Percentiles rank a stretch among this genome's conserved stretches.
These are phyloP conservation scores for Fusarium subglutinans DNA, from an alignment of 2,329 filamentous ascomycete genomes.

Conservation along the genomic window DNA sequence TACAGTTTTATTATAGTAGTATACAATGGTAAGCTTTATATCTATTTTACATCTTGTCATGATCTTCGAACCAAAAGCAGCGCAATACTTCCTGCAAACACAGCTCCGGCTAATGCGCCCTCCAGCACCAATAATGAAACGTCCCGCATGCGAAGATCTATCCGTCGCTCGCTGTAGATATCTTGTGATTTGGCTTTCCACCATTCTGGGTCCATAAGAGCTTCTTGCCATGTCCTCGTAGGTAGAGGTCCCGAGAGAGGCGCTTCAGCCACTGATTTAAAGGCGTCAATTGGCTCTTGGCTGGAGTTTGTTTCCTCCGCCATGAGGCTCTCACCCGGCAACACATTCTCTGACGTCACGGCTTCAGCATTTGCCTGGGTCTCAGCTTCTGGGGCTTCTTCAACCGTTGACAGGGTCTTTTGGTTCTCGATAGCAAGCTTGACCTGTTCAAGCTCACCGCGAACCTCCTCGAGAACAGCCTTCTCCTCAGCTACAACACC, in stretches of 20 bases:
- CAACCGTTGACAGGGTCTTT: constrained; percentile 28
- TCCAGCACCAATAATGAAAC: constrained; percentile 75
- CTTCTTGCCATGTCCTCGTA: constrained; percentile 53
- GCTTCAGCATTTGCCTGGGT: background rate
- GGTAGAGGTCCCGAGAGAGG: background rate
- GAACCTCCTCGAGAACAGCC: constrained; percentile 61
- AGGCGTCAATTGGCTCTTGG: background rate
- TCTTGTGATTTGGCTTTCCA: constrained; percentile 65
- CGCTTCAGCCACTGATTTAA: constrained; percentile 12
- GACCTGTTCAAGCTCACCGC: constrained; percentile 51
- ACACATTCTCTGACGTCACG: constrained; percentile 9
- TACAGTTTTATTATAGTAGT: constrained; percentile 25
- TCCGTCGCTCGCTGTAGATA: constrained; percentile 70
- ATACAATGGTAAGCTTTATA: constrained; percentile 30
- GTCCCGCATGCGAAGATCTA: constrained; percentile 74
- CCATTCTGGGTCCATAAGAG: constrained; percentile 51
- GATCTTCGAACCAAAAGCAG: constrained; percentile 55
- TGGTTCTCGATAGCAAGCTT: constrained; percentile 44
- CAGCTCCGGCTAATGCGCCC: constrained; percentile 72
- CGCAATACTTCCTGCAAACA: constrained; percentile 64
- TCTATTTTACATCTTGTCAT: constrained; percentile 36
- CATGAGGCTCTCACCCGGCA: background rate
- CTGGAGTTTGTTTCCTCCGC: background rate
- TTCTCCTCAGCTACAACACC: constrained; percentile 85
- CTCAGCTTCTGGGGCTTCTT: constrained; percentile 6